Conservation (phyloP, 73 alveolate species). For the Blepharisma stoltei region DNA sequence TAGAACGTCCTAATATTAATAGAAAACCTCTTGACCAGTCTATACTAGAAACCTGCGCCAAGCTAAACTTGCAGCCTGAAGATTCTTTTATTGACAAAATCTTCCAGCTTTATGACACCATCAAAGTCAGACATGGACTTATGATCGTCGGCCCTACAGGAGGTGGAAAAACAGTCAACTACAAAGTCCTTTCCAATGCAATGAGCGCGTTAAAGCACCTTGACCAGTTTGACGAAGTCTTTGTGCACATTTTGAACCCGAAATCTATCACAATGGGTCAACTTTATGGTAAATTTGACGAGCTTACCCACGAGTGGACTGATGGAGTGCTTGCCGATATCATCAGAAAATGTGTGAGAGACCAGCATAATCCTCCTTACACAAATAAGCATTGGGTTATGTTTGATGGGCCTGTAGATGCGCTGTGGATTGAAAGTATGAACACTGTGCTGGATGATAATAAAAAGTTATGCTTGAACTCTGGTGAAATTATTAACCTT, state of each 20-base stretch:
- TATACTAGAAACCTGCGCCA: slow-evolving; percentile 65
- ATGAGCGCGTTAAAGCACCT: slow-evolving; percentile 47
- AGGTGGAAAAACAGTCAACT: slow-evolving; percentile 99
- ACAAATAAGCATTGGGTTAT: slow-evolving; percentile 94
- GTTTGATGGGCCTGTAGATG: slow-evolving; percentile 99
- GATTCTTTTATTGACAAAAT: slow-evolving; percentile 94
- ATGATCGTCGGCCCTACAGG: slow-evolving; percentile 99
- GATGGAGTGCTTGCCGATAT: slow-evolving; percentile 93
- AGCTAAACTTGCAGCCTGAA: slow-evolving; percentile 83
- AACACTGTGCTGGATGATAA: slow-evolving; percentile 99
- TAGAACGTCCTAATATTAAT: slow-evolving; percentile 88
- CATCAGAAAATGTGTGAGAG: slow-evolving; percentile 55
- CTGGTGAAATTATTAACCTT: slow-evolving; percentile 95
- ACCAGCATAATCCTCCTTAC: slow-evolving; percentile 48
- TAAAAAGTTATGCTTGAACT: slow-evolving; percentile 93
- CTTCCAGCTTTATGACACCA: slow-evolving; percentile 97
- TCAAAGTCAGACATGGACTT: slow-evolving; percentile 99
- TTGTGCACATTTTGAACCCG: slow-evolving; percentile 90
- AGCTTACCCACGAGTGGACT: slow-evolving; percentile 97
- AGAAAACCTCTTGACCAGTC: slow-evolving; percentile 91
- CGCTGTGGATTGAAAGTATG: slow-evolving; percentile 99
- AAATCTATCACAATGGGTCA: slow-evolving; percentile 98
- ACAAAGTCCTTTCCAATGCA: slow-evolving; percentile 89
- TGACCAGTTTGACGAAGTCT: slow-evolving; percentile 28
- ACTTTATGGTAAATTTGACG: slow-evolving; percentile 92